Evolutionary conservation across 441 rosid species (phyloP).

Genomic region (Pelargonium australe): DNA sequence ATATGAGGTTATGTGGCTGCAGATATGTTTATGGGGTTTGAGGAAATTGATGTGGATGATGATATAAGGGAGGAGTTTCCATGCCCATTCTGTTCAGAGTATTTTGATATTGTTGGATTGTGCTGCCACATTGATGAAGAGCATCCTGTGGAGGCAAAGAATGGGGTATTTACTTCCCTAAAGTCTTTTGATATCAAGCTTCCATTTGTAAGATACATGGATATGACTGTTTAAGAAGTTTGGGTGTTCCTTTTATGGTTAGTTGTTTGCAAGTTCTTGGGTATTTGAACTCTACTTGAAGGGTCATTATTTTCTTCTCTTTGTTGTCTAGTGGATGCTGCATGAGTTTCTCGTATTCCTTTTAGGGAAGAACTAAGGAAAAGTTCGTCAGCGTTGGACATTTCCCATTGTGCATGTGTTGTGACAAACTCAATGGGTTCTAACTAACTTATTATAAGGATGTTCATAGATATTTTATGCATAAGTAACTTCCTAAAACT

Average conservation of each 20-base stretch:
- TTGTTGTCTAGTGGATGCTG: background rate
- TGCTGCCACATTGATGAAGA: constrained; percentile 94
- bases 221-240: background rate
- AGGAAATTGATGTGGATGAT: constrained; percentile 82
- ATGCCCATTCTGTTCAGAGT: constrained; percentile 90
- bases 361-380: too few species aligned
- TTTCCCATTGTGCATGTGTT: too few species aligned
- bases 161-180: constrained; percentile 49
- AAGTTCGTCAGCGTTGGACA: too few species aligned
- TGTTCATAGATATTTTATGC: too few species aligned
- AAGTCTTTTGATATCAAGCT: background rate
- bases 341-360: background rate
- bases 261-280: background rate
- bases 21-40: constrained; percentile 77
- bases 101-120: constrained; percentile 77
- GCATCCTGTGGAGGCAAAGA: constrained; percentile 76
- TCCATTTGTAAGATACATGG: background rate
- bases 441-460: too few species aligned
- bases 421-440: too few species aligned
- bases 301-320: background rate
- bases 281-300: background rate
- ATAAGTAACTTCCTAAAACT: too few species aligned
- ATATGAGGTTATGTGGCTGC: constrained; percentile 34
- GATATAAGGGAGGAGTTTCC: constrained; percentile 86
- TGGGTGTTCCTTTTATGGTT: background rate